Evolutionary conservation across 2,329 filamentous ascomycete genomes (phyloP), one percentile per base, ranked within the genome.

Genomic region (Fusarium nodosum): DNA sequence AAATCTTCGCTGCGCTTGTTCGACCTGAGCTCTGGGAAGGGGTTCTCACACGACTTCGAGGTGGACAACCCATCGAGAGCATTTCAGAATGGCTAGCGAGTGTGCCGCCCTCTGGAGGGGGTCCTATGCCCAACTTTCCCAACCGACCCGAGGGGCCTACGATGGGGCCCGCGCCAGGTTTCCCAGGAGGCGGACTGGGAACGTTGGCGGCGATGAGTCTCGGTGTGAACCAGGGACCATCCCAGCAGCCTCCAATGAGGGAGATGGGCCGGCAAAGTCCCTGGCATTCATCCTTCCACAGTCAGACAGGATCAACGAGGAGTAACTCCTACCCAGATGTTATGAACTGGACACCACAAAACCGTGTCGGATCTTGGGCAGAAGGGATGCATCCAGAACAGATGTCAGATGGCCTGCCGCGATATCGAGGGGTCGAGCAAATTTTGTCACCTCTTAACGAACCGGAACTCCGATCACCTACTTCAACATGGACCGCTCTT

Each of bases 401-500:
- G 38, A 66, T 64, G 42, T 73, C 75, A 8, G 79, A 77, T 69
- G 78, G 15, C 64, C 66, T 72, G 1, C 77, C 77, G 18, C 77
- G 77, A 50, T 82, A 80, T 60, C 79, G 78, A 10, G 81, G 82
- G 4, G 76, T 84, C 10, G 82, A 86, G 64, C 82, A 86, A 51
- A 73, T 88, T 20, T 74, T 88, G 22, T 82, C 83, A 0, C 83
- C 85, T 1, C 72, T 82, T 16, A 80, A 82, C 26, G 73, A 81
- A 33, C 78, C 83, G 1, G 82, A 84, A 38, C 78, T 81, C 72
- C 81, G 81, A 65, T 76, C 81, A 1, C 79, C 83, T 0, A 72
- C 81, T 0, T 77, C 74, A 5, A 82, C 81, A 0, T 92, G 90
- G 90, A 91, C 90, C 2, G 81, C 73, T 39, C 83, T 92, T 24